phyloP scores from a whole-genome alignment of 768 basidiomycete genomes.

The Hygrophorus pudorinus region DNA sequence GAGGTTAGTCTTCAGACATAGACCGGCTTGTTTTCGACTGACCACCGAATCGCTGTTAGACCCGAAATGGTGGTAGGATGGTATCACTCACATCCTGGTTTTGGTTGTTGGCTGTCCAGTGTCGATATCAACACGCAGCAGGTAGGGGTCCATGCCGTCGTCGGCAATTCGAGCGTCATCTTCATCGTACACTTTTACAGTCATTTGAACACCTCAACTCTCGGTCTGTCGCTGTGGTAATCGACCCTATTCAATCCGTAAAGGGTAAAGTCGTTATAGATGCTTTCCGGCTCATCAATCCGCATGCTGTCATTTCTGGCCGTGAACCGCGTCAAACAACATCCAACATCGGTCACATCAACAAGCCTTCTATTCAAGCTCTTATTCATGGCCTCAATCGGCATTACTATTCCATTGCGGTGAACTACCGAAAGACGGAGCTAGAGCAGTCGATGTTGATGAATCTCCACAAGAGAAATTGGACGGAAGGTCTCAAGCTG shows the following conservation, averaged over 20 bases:
- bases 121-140: conserved; percentile 99
- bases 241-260: conserved; percentile 98
- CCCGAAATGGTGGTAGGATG: conserved; percentile 99
- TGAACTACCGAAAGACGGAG: conserved; percentile 97
- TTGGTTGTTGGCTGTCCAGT: conserved; percentile 98
- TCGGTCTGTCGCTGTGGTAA: conserved; percentile 92
- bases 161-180: conserved; percentile 6
- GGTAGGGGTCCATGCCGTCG: conserved; percentile 29
- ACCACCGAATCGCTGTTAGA: conserved; percentile 24
- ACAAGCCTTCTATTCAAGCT: conserved; percentile 98
- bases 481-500: conserved; percentile 94
- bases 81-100: conserved; percentile 99
- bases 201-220: conserved; percentile 93
- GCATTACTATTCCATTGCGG: conserved; percentile 96
- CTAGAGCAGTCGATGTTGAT: conserved; percentile 97
- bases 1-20: conserved; percentile 41
- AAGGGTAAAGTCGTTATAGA: conserved; percentile 99
- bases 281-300: conserved; percentile 95
- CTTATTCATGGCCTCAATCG: conserved; percentile 96
- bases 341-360: conserved; percentile 96
- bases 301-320: conserved; percentile 80
- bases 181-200: conserved; percentile 27
- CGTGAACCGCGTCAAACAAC: conserved; percentile 96
- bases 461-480: conserved; percentile 98
- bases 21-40: conserved; percentile 5